Evolutionary conservation across 2,329 filamentous ascomycete species (phyloP), one percentile per base, ranked within the genome.

Genomic region (Graphilbum fragrans): DNA sequence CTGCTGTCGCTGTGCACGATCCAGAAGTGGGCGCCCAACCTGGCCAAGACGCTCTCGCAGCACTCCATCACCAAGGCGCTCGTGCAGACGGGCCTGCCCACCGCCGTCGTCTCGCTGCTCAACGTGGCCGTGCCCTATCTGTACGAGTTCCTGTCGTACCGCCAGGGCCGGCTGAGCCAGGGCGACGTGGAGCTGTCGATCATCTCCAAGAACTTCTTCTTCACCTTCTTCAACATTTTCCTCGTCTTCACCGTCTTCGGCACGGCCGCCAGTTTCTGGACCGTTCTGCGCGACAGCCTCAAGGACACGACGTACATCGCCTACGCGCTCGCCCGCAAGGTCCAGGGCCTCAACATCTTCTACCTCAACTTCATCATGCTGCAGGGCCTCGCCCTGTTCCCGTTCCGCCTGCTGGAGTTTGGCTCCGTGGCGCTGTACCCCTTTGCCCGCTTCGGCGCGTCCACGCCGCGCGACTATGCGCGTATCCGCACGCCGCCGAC

Each of bases 161-260:
- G 77, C 40, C 92, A 98, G 64, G 92, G 92, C 38, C 93, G 93
- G 80, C 86, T 94, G 39, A 96, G 92, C 1, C 85, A 87, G 52
- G 86, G 86, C 35, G 92, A 98, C 47, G 80, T 98, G 19, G 92
- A 96, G 59, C 70, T 98, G 7, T 96, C 92, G 0, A 72, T 93
- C 35, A 90, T 98, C 49, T 94, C 86, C 41, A 98, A 98, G 65
- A 98, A 96, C 61, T 98, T 96, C 64, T 94, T 96, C 70, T 98
- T 98, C 58, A 88, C 84, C 10, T 98, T 98, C 62, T 96, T 98
- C 74, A 98, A 98, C 62, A 86, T 96, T 43, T 98, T 98, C 62
- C 74, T 96, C 39, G 77, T 96, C 35, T 95, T 96, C 58, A 93
- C 90, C 1, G 73, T 92, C 21, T 84, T 94, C 36, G 84, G 83